A percentile compares a stretch with the other conserved stretches of the same genome.
Evolutionary conservation across 2,329 filamentous ascomycete species (phyloP).

Genomic region (Fusarium siculi): DNA sequence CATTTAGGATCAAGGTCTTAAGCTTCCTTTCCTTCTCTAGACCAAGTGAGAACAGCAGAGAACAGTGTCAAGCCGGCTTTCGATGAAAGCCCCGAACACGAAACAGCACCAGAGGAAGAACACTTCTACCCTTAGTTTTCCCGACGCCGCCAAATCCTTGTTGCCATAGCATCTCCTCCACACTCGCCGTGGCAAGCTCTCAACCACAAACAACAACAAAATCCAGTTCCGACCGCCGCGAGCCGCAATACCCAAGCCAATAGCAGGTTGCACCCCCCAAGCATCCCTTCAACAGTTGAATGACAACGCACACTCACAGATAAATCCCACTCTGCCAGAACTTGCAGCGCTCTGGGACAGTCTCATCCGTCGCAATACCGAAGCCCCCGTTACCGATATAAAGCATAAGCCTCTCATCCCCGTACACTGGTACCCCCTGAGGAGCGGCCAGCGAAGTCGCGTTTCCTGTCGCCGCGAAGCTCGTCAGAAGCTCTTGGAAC

Average conservation of each 20-base stretch:
- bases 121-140: neutral
- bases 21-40: neutral
- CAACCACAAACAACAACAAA: neutral
- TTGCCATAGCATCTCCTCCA: neutral
- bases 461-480: neutral
- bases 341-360: neutral
- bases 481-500: neutral
- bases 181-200: neutral
- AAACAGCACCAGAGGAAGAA: neutral
- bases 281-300: accelerated
- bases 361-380: neutral
- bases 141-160: neutral
- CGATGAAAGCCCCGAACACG: neutral
- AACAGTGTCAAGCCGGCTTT: neutral
- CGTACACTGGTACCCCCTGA: neutral
- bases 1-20: neutral
- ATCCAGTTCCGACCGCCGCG: accelerated
- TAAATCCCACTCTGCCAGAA: neutral
- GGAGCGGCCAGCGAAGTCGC: neutral
- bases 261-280: too few species aligned
- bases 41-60: neutral
- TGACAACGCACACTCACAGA: neutral
- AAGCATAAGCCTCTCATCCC: neutral
- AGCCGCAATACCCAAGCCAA: neutral
- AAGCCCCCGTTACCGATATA: neutral